A percentile compares a stretch with the other conserved stretches of the same genome.
These are phyloP conservation scores for Rhodamnia argentea DNA, from an alignment of 345 rosid species.

Conservation along the genomic window DNA sequence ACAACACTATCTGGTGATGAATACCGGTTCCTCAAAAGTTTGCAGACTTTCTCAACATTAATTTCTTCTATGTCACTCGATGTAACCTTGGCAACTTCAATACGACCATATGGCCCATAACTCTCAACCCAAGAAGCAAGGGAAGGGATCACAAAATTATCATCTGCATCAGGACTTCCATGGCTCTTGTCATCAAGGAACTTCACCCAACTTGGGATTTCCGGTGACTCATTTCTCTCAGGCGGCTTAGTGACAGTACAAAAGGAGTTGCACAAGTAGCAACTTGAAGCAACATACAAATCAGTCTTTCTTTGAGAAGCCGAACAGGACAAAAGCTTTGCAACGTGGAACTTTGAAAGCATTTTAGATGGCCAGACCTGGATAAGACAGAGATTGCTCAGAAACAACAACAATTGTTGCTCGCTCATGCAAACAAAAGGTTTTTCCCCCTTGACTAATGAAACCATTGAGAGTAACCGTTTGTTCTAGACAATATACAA, in stretches of 20 bases:
- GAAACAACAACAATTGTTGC: not conserved
- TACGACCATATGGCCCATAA: slow-evolving; percentile 5
- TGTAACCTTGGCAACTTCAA: not conserved
- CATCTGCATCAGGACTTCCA: slow-evolving; percentile 15
- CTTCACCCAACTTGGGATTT: slow-evolving; percentile 63
- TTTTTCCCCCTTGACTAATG: not conserved
- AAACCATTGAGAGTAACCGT: not conserved
- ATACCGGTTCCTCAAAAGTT: slow-evolving; percentile 28
- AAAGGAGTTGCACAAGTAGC: slow-evolving; percentile 7
- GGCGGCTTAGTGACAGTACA: slow-evolving; percentile 9
- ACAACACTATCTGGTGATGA: slow-evolving; percentile 24
- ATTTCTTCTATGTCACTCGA: slow-evolving; percentile 7
- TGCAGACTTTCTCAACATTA: slow-evolving; percentile 38
- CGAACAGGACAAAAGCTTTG: not conserved
- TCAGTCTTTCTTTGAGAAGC: not conserved
- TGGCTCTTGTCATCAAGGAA: slow-evolving; percentile 14
- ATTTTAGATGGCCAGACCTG: slow-evolving; percentile 3
- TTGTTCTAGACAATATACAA: not conserved
- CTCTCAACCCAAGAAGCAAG: slow-evolving; percentile 48
- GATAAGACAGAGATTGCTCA: not conserved
- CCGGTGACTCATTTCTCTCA: slow-evolving; percentile 39
- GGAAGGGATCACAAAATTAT: slow-evolving; percentile 74
- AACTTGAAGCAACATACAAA: not conserved
- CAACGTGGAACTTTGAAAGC: slow-evolving; percentile 5
- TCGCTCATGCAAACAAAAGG: not conserved